Evolutionary conservation across 345 rosid species (phyloP).

Genomic region (Rhodamnia rubescens): DNA sequence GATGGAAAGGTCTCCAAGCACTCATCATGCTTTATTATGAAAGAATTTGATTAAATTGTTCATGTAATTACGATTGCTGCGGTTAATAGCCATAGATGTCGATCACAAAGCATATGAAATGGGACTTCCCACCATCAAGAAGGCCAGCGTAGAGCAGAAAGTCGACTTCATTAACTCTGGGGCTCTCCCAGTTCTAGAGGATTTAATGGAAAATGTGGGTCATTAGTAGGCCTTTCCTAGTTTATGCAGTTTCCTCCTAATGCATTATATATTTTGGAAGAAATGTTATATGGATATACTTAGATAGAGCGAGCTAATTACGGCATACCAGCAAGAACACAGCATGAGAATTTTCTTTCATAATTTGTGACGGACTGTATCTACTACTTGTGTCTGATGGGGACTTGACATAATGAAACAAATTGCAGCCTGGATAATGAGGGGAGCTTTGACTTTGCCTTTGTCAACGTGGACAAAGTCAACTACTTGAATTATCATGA

Average conservation of each 20-base stretch:
- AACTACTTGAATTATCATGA: conserved; percentile 33
- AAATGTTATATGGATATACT: background rate
- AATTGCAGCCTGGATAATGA: conserved; percentile 14
- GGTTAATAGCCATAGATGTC: conserved; percentile 18
- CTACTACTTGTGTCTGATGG: background rate
- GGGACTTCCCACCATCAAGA: conserved; percentile 24
- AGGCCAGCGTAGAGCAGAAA: conserved; percentile 31
- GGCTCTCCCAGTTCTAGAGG: conserved; percentile 24
- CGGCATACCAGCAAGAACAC: too few relatives aligned
- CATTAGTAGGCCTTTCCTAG: background rate
- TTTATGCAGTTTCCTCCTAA: background rate
- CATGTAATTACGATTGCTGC: background rate
- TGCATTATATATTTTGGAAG: background rate
- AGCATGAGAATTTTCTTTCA: too few relatives aligned
- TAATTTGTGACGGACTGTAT: too few relatives aligned
- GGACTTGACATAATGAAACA: background rate
- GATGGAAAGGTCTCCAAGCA: conserved; percentile 40
- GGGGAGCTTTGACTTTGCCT: conserved; percentile 42
- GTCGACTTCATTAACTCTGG: conserved; percentile 21
- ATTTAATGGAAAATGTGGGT: conserved; percentile 19
- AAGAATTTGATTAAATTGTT: background rate
- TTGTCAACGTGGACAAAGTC: conserved; percentile 38
- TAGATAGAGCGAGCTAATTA: background rate
- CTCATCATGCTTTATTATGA: background rate
- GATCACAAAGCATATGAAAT: conserved; percentile 21